Evolutionary conservation across 768 basidiomycete species (phyloP), one percentile per base, ranked within the genome.

Genomic region (Boletellus sp.): DNA sequence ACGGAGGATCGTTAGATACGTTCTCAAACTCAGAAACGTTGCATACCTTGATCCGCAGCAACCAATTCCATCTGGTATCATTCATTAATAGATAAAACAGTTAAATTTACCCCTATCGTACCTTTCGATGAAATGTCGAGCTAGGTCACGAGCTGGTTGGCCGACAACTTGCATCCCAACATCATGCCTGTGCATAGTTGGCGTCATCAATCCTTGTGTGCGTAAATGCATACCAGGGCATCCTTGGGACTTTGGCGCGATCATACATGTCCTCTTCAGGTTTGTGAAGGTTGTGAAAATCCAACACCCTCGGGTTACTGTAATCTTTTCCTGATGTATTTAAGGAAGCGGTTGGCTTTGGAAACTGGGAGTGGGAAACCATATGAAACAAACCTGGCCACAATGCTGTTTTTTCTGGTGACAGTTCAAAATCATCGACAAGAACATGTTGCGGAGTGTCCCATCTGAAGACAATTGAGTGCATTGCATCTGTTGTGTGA

Each of bases 231-330:
- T 61, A 94, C 94, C 95, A 99, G 24, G 96, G 94, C 94, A 98
- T 97, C 42, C 96, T 78, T 6, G 94, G 90, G 17, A 90, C 78
- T 66, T 87, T 95, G 7, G 76, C 69, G 31, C 96, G 82, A 61
- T 99, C 94, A 59, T 95, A 93, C 87, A 95, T 91, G 63, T 97
- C 92, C 56, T 97, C 92, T 40, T 87, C 81, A 0, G 94, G 94
- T 65, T 94, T 96, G 63, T 84, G 78, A 43, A 99, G 77, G 1
- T 78, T 79, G 55, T 89, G 80, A 66, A 94, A 98, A 68, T 98
- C 96, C 40, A 74, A 69, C 10, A 94, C 73, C 16, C 96, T 84
- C 35, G 89, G 87, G 60, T 97, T 97, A 63, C 89, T 88, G 64
- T 94, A 96, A 62, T 96, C 94, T 72, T 97, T 97, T 56, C 92